phyloP scores from a whole-genome alignment of 202 grass and related monocot genomes.

The Dendrocalamus latiflorus region DNA sequence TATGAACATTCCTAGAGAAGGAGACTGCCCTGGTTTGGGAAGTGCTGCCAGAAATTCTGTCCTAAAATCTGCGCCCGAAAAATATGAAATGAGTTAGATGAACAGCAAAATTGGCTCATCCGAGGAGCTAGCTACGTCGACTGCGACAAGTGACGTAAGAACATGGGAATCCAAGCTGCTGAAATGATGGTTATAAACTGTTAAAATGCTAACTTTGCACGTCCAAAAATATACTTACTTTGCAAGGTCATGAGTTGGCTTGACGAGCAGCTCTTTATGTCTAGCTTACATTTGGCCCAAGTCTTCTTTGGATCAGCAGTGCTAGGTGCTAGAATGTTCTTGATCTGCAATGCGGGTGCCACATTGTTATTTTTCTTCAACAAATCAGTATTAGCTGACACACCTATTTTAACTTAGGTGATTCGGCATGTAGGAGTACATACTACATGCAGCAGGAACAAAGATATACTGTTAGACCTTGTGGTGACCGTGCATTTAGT shows the following conservation, averaged over 20 bases:
- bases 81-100: background rate
- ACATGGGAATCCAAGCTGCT: background rate
- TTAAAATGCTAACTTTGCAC: background rate
- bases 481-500: no score
- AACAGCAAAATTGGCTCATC: background rate
- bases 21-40: conserved; percentile 32
- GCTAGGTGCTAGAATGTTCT: conserved; percentile 68
- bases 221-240: conserved; percentile 33
- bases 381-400: background rate
- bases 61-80: conserved; percentile 55
- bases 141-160: background rate
- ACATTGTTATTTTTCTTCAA: background rate
- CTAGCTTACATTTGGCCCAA: conserved; percentile 69
- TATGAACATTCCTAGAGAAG: conserved; percentile 72
- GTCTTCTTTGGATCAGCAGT: conserved; percentile 49
- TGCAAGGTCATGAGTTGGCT: conserved; percentile 68
- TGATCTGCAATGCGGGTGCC: conserved; percentile 45
- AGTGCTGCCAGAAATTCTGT: conserved; percentile 61
- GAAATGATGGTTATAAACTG: background rate
- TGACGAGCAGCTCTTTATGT: conserved; percentile 66
- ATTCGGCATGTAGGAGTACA: background rate
- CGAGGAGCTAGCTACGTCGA: background rate
- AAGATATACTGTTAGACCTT: no score
- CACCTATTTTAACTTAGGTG: background rate
- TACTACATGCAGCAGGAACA: background rate